Evolutionary conservation across 1,284 basidiomycete genomes (phyloP), one percentile per base, ranked within the genome.

Genomic region (Cryptococcus deneoformans): DNA sequence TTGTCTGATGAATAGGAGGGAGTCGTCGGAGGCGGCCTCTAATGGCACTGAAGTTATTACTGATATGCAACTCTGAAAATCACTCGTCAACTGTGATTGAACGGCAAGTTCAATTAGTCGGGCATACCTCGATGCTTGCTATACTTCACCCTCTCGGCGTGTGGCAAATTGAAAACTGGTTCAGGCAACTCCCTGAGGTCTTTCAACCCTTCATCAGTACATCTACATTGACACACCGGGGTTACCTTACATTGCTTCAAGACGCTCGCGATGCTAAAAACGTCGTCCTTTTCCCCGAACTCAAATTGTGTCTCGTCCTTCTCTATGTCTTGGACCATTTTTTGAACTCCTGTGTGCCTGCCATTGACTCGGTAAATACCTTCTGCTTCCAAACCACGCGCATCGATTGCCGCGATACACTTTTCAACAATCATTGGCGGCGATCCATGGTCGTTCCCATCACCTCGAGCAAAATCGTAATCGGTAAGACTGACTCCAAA

Each of bases 401-500:
- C 81, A 68, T 96, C 92, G 42, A 97, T 85, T 65, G 92, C 92
- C 53, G 84, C 81, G 57, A 96, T 87, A 74, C 90, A 94, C 62
- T 94, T 86, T 57, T 82, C 83, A 9, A 98, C 82, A 56, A 98
- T 88, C 70, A 87, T 87, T 0, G 95, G 95, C 2, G 90, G 82
- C 36, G 70, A 56, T 4, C 76, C 76, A 24, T 78, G 74, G 64
- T 90, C 84, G 9, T 84, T 83, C 45, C 90, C 87, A 42, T 81
- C 82, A 49, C 84, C 84, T 60, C 91, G 86, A 5, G 89, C 84
- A 37, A 88, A 92, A 10, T 93, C 90, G 73, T 99, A 98, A 74
- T 98, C 94, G 53, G 88, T 86, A 54, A 99, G 79, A 62, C 86
- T 87, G 61, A 97, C 87, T 29, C 95, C 95, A 72, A 98, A 98